Conservation (phyloP, 75 land plant genomes). For the Selaginella tamariscina region DNA sequence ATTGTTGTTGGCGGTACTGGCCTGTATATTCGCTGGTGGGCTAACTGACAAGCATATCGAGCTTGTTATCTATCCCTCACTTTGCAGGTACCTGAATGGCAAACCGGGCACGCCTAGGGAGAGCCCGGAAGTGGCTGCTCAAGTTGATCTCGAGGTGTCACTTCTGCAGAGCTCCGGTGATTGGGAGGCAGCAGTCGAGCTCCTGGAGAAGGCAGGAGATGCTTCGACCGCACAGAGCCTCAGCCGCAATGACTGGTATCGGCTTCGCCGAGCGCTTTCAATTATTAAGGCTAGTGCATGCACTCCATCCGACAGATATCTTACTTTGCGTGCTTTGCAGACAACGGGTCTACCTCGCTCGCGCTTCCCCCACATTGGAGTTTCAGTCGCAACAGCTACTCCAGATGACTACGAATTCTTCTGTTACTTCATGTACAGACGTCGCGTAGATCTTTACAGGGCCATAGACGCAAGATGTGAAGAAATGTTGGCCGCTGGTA, state of each 20-base stretch:
- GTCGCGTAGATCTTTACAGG: constrained; percentile 52
- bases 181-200: constrained; percentile 71
- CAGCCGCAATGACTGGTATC: constrained; percentile 73
- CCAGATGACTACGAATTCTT: constrained; percentile 67
- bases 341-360: not conserved
- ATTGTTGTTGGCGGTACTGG: constrained; percentile 89
- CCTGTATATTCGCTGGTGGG: constrained; percentile 75
- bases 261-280: constrained; percentile 59
- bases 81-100: constrained; percentile 69
- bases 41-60: constrained; percentile 1
- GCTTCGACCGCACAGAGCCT: constrained; percentile 37
- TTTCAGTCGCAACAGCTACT: constrained; percentile 18
- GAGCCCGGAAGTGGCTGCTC: constrained; percentile 32
- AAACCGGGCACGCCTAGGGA: constrained; percentile 73
- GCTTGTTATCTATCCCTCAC: not conserved
- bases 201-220: constrained; percentile 71
- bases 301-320: not conserved
- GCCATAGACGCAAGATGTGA: constrained; percentile 81
- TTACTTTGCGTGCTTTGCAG: not conserved
- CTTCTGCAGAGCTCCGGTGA: constrained; percentile 34
- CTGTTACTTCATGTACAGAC: constrained; percentile 64
- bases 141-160: constrained; percentile 32
- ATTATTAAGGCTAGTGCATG: constrained; percentile 44
- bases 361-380: not conserved
- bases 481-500: constrained; percentile 70